phyloP scores from a whole-genome alignment of 306 rosid species.

The Corylus americana region DNA sequence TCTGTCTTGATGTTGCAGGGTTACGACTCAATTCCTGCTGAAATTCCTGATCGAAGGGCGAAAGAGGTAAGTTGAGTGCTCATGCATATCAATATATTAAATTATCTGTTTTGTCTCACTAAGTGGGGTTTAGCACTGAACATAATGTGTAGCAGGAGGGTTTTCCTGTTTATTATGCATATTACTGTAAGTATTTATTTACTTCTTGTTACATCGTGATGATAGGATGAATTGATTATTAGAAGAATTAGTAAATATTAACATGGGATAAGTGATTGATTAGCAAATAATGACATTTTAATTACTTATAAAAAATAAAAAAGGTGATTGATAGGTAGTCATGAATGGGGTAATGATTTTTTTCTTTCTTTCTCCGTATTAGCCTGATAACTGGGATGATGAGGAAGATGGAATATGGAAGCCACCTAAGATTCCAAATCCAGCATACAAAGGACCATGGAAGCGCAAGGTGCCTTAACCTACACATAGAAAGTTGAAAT shows the following conservation, averaged over 20 bases:
- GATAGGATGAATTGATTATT: conserved; percentile 16
- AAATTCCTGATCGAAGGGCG: conserved; percentile 85
- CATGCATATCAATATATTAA: conserved; percentile 1
- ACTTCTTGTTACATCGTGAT: conserved; percentile 2
- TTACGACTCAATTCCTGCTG: conserved; percentile 71
- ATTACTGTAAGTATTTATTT: not conserved
- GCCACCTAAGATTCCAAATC: conserved; percentile 83
- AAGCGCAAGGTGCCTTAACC: conserved; percentile 69
- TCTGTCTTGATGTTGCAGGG: conserved; percentile 56
- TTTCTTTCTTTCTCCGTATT: conserved; percentile 6
- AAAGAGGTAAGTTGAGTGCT: conserved; percentile 58
- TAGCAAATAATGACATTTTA: too few species aligned
- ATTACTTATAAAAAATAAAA: too few species aligned
- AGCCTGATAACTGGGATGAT: conserved; percentile 93
- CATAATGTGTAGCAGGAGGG: not conserved
- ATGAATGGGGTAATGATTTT: conserved; percentile 8
- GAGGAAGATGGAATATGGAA: conserved; percentile 91
- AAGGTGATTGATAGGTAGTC: not conserved
- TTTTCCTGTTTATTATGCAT: not conserved
- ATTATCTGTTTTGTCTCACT: conserved; percentile 9
- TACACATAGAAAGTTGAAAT: conserved; percentile 23
- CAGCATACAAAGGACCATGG: conserved; percentile 97
- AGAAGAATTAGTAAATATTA: conserved; percentile 1
- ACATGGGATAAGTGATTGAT: conserved; percentile 6
- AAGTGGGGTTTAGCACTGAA: not conserved